These are phyloP conservation scores for Ambrosia trifida DNA, from an alignment of 129 eudicot species.

Conservation along the genomic window DNA sequence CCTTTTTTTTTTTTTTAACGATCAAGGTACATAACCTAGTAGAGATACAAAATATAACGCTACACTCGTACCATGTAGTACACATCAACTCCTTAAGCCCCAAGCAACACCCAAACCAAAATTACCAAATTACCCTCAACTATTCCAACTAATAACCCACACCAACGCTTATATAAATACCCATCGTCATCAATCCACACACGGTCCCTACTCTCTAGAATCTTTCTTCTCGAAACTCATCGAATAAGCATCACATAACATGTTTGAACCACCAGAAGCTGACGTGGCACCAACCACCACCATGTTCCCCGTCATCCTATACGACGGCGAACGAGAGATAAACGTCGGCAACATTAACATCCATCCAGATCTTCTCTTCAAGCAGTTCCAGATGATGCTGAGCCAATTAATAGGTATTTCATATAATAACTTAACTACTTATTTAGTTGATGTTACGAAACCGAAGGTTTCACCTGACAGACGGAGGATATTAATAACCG, in stretches of 20 bases:
- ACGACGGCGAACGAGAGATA: constrained; percentile 71
- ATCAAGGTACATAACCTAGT: too few species aligned
- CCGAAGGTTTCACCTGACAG: constrained; percentile 37
- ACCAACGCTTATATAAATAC: constrained; percentile 23
- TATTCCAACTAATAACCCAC: constrained; percentile 17
- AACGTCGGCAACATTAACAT: constrained; percentile 45
- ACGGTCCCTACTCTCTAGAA: constrained; percentile 21
- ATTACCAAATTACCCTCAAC: constrained; percentile 33
- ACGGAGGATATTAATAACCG: constrained; percentile 61
- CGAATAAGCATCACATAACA: not conserved
- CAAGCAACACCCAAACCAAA: not conserved
- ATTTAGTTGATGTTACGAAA: constrained; percentile 41
- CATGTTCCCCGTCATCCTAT: constrained; percentile 48
- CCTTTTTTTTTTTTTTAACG: too few species aligned
- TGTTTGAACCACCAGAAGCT: constrained; percentile 53
- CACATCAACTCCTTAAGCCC: constrained; percentile 5
- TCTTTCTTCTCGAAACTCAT: constrained; percentile 8
- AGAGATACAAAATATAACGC: not conserved
- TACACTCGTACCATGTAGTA: constrained; percentile 14
- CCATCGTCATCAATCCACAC: not conserved
- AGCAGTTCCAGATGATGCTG: constrained; percentile 48
- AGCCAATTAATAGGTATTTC: constrained; percentile 66
- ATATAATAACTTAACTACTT: constrained; percentile 61
- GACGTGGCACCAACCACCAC: constrained; percentile 37
- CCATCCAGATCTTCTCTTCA: constrained; percentile 47